Percentiles rank a stretch among this genome's conserved stretches.
These are phyloP conservation scores for Rhynchosporium secalis DNA, from an alignment of 2,329 filamentous ascomycete species.

Conservation along the genomic window DNA sequence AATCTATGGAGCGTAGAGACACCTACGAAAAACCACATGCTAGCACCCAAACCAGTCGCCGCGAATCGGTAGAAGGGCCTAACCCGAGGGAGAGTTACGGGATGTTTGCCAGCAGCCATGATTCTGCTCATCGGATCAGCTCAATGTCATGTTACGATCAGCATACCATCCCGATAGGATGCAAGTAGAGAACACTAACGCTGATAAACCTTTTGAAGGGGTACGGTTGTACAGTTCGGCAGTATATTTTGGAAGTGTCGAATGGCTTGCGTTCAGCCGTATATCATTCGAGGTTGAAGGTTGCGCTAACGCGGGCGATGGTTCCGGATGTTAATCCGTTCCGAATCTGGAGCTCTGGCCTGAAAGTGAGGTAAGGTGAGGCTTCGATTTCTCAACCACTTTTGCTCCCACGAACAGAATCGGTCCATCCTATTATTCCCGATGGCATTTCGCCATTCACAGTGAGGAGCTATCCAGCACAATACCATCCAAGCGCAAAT, in stretches of 20 bases:
- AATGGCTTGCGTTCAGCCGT: not conserved
- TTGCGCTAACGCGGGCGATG: not conserved
- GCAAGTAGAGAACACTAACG: constrained; percentile 10
- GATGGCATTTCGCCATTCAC: not conserved
- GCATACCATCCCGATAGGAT: not conserved
- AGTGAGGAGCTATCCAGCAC: not conserved
- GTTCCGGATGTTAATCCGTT: not conserved
- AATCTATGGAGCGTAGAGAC: not conserved
- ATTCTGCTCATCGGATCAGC: constrained; percentile 23
- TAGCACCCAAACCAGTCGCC: constrained; percentile 84
- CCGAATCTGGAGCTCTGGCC: not conserved
- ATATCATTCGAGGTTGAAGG: not conserved
- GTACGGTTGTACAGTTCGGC: not conserved
- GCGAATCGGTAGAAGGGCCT: constrained; percentile 78
- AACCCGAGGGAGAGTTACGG: constrained; percentile 58
- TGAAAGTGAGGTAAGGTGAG: not conserved
- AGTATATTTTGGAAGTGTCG: not conserved
- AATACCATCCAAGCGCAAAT: constrained; percentile 5
- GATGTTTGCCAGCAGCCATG: constrained; percentile 47
- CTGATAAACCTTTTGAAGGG: not conserved
- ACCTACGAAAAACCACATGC: constrained; percentile 99
- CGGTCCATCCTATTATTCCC: not conserved
- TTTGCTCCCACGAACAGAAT: not conserved
- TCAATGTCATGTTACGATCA: not conserved
- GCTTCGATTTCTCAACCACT: not conserved